Base-by-base conservation (phyloP, 225 moss, liverwort and hornwort species). In the Bryum argenteum region DNA sequence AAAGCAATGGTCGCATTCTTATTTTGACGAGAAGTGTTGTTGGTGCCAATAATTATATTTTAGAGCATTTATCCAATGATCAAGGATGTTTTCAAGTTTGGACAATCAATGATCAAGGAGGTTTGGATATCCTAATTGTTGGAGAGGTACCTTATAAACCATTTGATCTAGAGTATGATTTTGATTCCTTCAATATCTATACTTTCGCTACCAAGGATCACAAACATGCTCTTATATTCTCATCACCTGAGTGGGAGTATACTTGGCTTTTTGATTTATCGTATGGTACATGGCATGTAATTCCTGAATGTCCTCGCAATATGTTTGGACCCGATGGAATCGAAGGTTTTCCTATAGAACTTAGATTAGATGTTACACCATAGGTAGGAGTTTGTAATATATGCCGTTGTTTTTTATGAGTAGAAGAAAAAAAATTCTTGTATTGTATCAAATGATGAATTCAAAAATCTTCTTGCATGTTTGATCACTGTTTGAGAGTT, bases 321-420 rank as follows among this genome's bases (percentile, higher is more conserved):
- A 82, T 86, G 71, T 82, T 82, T 80, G 85, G 85, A 0, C 82
- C 75, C 0, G 61, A 80, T 45, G 82, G 85, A 54, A 65, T 86
- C 20, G 85, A 86, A 77, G 85, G 85, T 18, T 86, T 82, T 65
- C 85, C 85, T 14, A 86, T 82, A 37, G 85, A 86, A n/a, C 68
- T 86, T 70, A 77, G 85, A 63, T 54, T 86, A 77, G 79, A 86
- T 65, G 56, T 71, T 11, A 58, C 2, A 0, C 85, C 85, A 9
- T 85, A 76, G 26, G 0, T 62, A n/a, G 21, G 8, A 11, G 0
- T 58, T 13, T 59, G 45, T 18, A 0, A 26, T 52, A 2, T 42
- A 0, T 8, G 2, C 26, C 9, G 23, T 68, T 68, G n/a, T 28
- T 48, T 50, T 22, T 55, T 57, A 57, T 26, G 26, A 13, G 17